Evolutionary conservation across 2,329 filamentous ascomycete genomes (phyloP).

Genomic region (Ciborinia camelliae): DNA sequence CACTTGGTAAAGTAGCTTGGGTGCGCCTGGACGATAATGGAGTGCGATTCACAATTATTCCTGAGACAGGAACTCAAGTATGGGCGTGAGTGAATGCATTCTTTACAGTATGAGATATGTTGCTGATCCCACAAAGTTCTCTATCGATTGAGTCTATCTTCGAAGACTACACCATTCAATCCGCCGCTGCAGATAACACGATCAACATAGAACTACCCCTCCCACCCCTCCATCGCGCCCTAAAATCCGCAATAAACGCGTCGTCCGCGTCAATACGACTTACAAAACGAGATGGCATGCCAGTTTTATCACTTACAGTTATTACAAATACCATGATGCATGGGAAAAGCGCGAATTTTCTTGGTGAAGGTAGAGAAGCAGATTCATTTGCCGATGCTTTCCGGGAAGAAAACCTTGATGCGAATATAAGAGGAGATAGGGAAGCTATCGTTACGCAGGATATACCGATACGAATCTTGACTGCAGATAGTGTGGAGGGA

Average conservation of each 20-base stretch:
- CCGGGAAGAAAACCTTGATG: constrained; percentile 50
- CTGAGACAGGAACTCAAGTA: constrained; percentile 90
- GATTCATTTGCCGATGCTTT: constrained; percentile 49
- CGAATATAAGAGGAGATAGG: constrained; percentile 62
- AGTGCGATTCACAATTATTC: constrained; percentile 92
- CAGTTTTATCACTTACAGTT: constrained; percentile 86
- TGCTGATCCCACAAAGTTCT: constrained; percentile 42
- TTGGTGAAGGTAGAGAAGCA: constrained; percentile 35
- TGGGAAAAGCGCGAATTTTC: constrained; percentile 42
- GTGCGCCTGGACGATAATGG: constrained; percentile 76
- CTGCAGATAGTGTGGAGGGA: constrained; percentile 79
- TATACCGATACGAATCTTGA: constrained; percentile 88
- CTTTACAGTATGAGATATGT: constrained; percentile 33
- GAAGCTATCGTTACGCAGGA: constrained; percentile 95
- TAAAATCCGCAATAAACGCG: constrained; percentile 81
- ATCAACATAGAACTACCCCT: constrained; percentile 96
- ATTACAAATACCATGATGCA: constrained; percentile 64
- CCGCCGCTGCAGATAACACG: constrained; percentile 75
- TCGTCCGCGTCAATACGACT: constrained; percentile 80
- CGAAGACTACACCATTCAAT: constrained; percentile 79
- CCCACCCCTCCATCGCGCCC: constrained; percentile 81
- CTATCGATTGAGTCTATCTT: constrained; percentile 80
- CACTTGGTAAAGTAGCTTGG: constrained; percentile 46
- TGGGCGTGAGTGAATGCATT: constrained; percentile 71
- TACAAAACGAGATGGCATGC: constrained; percentile 86